Conservation (phyloP, 257 asterid species). For the Scutellaria baicalensis region DNA sequence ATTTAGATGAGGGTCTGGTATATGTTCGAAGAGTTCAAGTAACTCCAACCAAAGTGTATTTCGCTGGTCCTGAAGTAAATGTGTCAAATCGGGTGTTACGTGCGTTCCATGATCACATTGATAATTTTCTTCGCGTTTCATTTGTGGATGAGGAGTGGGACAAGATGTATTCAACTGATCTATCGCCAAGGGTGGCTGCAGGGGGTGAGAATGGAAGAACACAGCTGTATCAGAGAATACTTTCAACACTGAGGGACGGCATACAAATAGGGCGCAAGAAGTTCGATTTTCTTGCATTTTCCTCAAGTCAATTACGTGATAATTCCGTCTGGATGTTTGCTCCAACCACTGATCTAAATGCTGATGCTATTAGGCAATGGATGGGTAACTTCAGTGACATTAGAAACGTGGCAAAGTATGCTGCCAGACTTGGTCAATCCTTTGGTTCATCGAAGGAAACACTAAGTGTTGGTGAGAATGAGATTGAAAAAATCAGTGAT, state of each 20-base stretch:
- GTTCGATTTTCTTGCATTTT: constrained; percentile 87
- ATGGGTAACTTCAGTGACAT: constrained; percentile 76
- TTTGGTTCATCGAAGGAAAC: constrained; percentile 87
- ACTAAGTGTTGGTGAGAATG: constrained; percentile 37
- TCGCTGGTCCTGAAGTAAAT: constrained; percentile 75
- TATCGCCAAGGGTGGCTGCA: constrained; percentile 32
- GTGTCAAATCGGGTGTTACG: constrained; percentile 83
- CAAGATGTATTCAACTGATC: constrained; percentile 54
- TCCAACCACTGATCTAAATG: constrained; percentile 31
- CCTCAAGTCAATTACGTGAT: constrained; percentile 84
- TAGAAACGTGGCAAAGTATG: constrained; percentile 79
- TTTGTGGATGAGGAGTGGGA: constrained; percentile 91
- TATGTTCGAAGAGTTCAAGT: constrained; percentile 79
- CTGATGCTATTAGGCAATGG: constrained; percentile 62
- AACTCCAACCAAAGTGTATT: constrained; percentile 79
- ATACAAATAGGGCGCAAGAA: constrained; percentile 60
- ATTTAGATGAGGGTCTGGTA: constrained; percentile 66
- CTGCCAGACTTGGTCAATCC: constrained; percentile 99
- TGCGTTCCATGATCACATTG: constrained; percentile 35
- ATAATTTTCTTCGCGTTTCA: constrained; percentile 82
- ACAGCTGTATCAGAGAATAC: constrained; percentile 52
- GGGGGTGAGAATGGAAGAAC: constrained; percentile 35
- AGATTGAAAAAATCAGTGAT: constrained; percentile 50
- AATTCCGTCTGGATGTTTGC: constrained; percentile 96
- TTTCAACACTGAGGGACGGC: constrained; percentile 57